Evolutionary conservation across 1,139 yeast species (phyloP), one percentile per base, ranked within the genome.

Genomic region (Kodamaea ohmeri): DNA sequence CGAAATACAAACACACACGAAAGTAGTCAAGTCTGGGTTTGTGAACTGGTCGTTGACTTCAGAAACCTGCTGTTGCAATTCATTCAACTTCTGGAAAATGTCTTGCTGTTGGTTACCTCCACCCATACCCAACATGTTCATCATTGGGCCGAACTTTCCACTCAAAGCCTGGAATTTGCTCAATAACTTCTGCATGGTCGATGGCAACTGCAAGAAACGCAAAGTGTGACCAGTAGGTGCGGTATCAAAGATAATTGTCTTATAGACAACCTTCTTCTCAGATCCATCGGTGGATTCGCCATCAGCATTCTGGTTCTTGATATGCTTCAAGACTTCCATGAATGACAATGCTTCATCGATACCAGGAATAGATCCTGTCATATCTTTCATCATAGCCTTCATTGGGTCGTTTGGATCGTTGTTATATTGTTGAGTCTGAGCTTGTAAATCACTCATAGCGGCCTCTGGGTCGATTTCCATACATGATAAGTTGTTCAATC

Each of bases 381-480:
- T 78, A 55, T 92, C 98, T 48, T 82, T 86, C 85, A 92, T 81
- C 73, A 86, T 78, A 41, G 78, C 72, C 44, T 74, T 73, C 54
- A 82, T 63, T 11, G 87, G 88, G 55, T 80, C 80, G 50, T 71
- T 76, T 19, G 79, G 73, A 51, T 74, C 80, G 56, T 66, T 61
- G 56, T 80, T 83, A 52, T 74, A 74, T 51, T 70, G 74, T 40
- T 59, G 67, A 12, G 76, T 74, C 51, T 76, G 79, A 48, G 77
- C 82, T 53, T 85, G 81, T 67, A 90, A 78, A 56, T 92, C 98
- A 52, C 86, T 88, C 73, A 92, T 76, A 34, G 96, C 87, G 3
- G 96, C 95, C 37, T 86, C 84, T 20, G 98, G 97, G 56, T 92
- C 98, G 56, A 92, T 92, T 64, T 92, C 98, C 98, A 92, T 92